A percentile compares a stretch with the other conserved stretches of the same genome.
Conservation (phyloP, 176 grass and related monocot genomes). For the Phyllostachys edulis region DNA sequence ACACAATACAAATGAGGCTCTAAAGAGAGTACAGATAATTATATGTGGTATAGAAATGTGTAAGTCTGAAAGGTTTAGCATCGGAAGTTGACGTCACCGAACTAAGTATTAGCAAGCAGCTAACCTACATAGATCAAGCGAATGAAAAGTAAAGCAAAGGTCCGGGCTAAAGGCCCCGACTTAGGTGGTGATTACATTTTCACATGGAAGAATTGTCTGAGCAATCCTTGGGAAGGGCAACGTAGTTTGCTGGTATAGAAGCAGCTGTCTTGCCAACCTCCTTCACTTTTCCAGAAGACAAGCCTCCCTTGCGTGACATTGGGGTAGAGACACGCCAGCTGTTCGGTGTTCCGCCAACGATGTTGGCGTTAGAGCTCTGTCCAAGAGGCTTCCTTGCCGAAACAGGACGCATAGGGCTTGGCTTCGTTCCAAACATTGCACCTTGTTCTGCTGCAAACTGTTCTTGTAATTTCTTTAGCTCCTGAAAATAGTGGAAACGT, state of each 20-base stretch:
- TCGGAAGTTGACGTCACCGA: not conserved
- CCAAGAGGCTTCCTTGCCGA: slow-evolving; percentile 74
- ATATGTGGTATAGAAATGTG: not conserved
- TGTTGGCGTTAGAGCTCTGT: slow-evolving; percentile 74
- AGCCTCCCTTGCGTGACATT: slow-evolving; percentile 44
- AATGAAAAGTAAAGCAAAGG: slow-evolving; percentile 12
- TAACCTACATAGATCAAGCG: slow-evolving; percentile 24
- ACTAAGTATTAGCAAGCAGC: slow-evolving; percentile 38
- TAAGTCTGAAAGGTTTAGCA: not conserved
- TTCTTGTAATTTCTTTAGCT: slow-evolving; percentile 82
- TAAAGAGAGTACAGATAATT: not conserved
- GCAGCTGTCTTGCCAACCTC: slow-evolving; percentile 34
- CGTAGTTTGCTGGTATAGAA: slow-evolving; percentile 61
- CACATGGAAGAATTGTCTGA: slow-evolving; percentile 37
- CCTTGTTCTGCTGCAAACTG: slow-evolving; percentile 75
- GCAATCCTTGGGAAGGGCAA: slow-evolving; percentile 71
- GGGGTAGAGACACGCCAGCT: slow-evolving; percentile 48
- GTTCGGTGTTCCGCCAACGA: slow-evolving; percentile 51
- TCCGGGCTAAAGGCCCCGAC: not conserved
- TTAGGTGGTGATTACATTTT: slow-evolving; percentile 25
- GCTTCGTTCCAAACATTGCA: slow-evolving; percentile 52
- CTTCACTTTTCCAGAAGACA: slow-evolving; percentile 61
- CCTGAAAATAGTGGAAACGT: slow-evolving; percentile 49
- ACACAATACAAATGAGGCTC: not conserved
- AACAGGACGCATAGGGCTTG: slow-evolving; percentile 65